Percentiles rank a stretch among this genome's conserved stretches.
These are phyloP conservation scores for Planoprotostelium fungivorum DNA, from an alignment of 78 protist genomes.

Conservation along the genomic window DNA sequence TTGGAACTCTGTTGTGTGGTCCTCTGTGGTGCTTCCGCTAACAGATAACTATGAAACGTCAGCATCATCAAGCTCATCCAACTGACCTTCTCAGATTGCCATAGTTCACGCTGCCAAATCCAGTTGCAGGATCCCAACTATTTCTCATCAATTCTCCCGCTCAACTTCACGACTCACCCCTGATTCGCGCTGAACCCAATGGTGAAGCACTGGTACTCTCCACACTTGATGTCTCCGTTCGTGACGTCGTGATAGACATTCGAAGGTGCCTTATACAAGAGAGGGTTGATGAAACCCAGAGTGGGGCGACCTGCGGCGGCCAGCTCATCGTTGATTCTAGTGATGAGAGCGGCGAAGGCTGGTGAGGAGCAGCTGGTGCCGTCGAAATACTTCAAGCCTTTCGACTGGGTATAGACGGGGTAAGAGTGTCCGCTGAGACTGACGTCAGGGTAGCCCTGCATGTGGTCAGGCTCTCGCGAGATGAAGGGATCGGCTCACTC, in stretches of 20 bases:
- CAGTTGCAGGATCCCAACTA: background rate
- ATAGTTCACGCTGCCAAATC: background rate
- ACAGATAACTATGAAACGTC: too few relatives aligned
- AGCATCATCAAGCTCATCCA: too few relatives aligned
- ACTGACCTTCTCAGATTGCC: background rate
- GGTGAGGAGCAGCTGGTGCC: conserved; percentile 63
- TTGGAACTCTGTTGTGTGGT: too few relatives aligned
- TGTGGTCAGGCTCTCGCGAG: background rate
- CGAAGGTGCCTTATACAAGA: conserved; percentile 12
- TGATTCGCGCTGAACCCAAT: conserved; percentile 42
- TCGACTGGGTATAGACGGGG: background rate
- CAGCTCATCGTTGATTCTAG: conserved; percentile 39
- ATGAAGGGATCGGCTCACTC: background rate
- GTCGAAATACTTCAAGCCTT: background rate
- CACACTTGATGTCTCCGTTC: conserved; percentile 42
- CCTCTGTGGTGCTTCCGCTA: too few relatives aligned
- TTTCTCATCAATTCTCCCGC: background rate
- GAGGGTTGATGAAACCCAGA: conserved; percentile 53
- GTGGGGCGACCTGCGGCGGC: conserved; percentile 4
- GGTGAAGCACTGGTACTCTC: background rate
- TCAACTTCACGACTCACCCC: conserved; percentile 31
- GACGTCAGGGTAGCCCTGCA: background rate
- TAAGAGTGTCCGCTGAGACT: background rate
- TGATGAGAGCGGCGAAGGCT: conserved; percentile 31
- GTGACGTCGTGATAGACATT: conserved; percentile 43